Conservation (phyloP, 2,329 filamentous ascomycete species). For the Phialophora verrucosa region DNA sequence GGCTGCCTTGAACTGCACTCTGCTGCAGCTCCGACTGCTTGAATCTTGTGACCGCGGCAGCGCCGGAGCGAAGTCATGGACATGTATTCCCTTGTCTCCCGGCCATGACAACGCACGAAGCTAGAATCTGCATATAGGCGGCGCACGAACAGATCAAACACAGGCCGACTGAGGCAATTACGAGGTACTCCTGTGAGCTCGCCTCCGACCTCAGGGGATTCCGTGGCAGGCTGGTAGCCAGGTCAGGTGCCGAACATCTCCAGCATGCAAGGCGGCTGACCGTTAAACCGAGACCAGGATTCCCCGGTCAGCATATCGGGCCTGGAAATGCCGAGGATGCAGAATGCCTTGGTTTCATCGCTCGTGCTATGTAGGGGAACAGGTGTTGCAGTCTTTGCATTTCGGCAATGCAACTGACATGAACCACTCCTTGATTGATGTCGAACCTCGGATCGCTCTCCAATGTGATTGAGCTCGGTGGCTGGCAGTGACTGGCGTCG, state of each 20-base stretch:
- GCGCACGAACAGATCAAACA: background rate
- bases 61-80: background rate
- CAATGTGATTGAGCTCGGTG: background rate
- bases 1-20: constrained; percentile 19
- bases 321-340: constrained; percentile 16
- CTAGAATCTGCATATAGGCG: background rate
- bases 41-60: background rate
- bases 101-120: constrained; percentile 1
- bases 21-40: constrained; percentile 2
- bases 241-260: constrained; percentile 22
- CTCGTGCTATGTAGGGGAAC: constrained; percentile 7
- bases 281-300: constrained; percentile 18
- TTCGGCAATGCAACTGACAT: constrained; percentile 18
- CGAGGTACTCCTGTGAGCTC: background rate
- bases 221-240: background rate
- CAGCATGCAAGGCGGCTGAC: constrained; percentile 20
- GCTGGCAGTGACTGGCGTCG: background rate
- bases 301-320: constrained; percentile 10
- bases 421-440: constrained; percentile 6
- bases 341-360: constrained; percentile 21
- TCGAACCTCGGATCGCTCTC: constrained; percentile 1
- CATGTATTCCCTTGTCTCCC: background rate
- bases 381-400: constrained; percentile 20
- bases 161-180: background rate
- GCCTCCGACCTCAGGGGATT: background rate